Evolutionary conservation across 129 eudicot genomes (phyloP).

Genomic region (Silybum marianum): DNA sequence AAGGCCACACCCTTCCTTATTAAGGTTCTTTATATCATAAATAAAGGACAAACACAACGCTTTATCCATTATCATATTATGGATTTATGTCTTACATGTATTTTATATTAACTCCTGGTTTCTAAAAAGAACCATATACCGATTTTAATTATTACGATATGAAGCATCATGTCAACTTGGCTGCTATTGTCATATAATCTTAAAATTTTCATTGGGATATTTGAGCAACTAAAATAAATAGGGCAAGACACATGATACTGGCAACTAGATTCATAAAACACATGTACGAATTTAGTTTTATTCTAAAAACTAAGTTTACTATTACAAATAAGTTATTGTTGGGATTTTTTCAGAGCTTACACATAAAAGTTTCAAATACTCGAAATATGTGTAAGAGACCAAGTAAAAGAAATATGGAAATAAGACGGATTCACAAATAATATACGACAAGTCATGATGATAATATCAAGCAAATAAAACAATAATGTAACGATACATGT

Average conservation of each 20-base stretch:
- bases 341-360: too few relatives aligned
- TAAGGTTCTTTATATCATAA: not conserved
- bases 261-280: not conserved
- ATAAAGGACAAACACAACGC: not conserved
- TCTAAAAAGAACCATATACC: too few relatives aligned
- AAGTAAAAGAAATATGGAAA: too few relatives aligned
- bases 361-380: not conserved
- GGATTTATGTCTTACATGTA: too few relatives aligned
- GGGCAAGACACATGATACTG: not conserved
- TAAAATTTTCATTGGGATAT: not conserved
- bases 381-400: not conserved
- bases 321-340: not conserved
- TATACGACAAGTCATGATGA: not conserved
- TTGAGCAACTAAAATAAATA: not conserved
- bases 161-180: not conserved
- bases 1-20: too few relatives aligned
- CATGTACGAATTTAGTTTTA: not conserved
- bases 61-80: too few relatives aligned
- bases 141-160: too few relatives aligned
- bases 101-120: not conserved
- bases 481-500: not conserved
- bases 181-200: not conserved
- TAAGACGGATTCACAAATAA: not conserved
- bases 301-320: not conserved
- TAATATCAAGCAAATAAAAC: too few relatives aligned